Conservation (phyloP, 768 basidiomycete species). For the Suillus brevipes region DNA sequence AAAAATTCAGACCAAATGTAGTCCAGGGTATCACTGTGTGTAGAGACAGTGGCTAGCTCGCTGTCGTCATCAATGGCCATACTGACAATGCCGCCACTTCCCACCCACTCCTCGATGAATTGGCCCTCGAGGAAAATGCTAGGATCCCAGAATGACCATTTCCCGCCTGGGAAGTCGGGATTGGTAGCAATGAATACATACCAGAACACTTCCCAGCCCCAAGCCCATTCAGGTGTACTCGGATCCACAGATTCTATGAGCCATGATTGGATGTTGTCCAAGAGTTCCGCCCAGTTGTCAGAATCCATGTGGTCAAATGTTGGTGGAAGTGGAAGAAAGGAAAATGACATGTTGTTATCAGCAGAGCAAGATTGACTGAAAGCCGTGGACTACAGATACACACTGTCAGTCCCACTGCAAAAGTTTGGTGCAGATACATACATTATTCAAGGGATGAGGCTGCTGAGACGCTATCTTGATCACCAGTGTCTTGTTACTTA, state of each 20-base stretch:
- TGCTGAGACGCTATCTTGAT: background rate
- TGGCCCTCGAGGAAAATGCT: slow-evolving; percentile 5
- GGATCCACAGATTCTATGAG: background rate
- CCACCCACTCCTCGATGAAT: slow-evolving; percentile 4
- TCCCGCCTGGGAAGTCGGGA: background rate
- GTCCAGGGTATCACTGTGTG: background rate
- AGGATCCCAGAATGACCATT: slow-evolving; percentile 2
- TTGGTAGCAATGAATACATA: background rate
- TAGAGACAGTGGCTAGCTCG: background rate
- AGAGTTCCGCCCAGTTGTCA: slow-evolving; percentile 3
- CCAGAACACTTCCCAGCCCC: slow-evolving; percentile 5
- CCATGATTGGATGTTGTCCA: slow-evolving; percentile 8
- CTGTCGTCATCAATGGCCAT: background rate
- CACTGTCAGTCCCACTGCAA: background rate
- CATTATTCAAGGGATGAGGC: background rate
- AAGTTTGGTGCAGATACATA: background rate
- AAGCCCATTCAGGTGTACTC: slow-evolving; percentile 1
- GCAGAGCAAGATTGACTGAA: slow-evolving; percentile 1
- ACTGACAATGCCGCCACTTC: background rate
- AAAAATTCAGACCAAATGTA: slow-evolving; percentile 7
- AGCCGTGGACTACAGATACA: background rate
- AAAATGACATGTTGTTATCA: background rate
- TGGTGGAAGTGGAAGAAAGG: slow-evolving; percentile 7
- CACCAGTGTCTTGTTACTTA: no score
- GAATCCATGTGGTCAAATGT: slow-evolving; percentile 8